Evolutionary conservation across 208 protist species (phyloP).

Genomic region (Leishmania martiniquensis): DNA sequence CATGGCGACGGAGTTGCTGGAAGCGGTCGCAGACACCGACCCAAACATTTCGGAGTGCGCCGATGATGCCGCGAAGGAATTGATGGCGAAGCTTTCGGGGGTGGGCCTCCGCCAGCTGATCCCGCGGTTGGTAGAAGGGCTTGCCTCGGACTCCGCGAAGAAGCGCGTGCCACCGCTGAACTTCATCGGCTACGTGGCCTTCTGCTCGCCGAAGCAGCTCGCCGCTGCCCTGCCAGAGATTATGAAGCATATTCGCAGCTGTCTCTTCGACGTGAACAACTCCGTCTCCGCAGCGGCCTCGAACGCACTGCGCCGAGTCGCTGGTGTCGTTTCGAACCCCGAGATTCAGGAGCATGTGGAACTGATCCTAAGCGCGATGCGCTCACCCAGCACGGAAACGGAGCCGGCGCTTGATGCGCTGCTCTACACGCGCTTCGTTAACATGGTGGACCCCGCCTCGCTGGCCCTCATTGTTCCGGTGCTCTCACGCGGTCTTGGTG

Average conservation of each 20-base stretch:
- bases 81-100: constrained; percentile 79
- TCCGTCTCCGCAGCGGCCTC: constrained; percentile 79
- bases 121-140: constrained; percentile 68
- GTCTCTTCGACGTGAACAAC: constrained; percentile 91
- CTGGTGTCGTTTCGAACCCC: constrained; percentile 89
- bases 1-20: constrained; percentile 68
- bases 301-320: constrained; percentile 87
- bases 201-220: constrained; percentile 91
- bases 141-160: constrained; percentile 84
- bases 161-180: constrained; percentile 83
- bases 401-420: constrained; percentile 92
- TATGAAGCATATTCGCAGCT: constrained; percentile 87
- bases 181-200: constrained; percentile 93
- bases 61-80: constrained; percentile 83
- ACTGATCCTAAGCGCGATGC: constrained; percentile 87
- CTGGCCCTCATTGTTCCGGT: constrained; percentile 94
- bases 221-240: constrained; percentile 89
- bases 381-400: constrained; percentile 88
- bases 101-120: constrained; percentile 92
- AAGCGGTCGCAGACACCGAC: constrained; percentile 85
- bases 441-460: constrained; percentile 92
- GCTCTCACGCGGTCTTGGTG: constrained; percentile 79
- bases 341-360: constrained; percentile 94
- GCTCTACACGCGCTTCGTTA: constrained; percentile 94
- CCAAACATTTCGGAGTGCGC: constrained; percentile 87